A percentile compares a stretch with the other conserved stretches of the same genome.
Conservation (phyloP, 164 flowering plant genomes). For the Cinnamomum micranthum region DNA sequence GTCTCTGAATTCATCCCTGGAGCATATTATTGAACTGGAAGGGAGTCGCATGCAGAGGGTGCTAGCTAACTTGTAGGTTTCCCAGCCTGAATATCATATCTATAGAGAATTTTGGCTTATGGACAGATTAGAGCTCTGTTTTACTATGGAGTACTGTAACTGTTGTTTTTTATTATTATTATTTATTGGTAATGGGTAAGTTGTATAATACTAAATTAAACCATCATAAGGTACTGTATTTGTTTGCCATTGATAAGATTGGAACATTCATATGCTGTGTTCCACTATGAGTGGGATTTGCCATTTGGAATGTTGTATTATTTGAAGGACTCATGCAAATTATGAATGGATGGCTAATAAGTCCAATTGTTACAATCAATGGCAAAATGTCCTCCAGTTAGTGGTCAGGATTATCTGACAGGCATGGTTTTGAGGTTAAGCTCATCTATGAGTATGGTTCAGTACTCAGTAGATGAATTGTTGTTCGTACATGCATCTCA, state of each 20-base stretch:
- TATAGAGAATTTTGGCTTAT: not conserved
- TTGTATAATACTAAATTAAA: too few relatives aligned
- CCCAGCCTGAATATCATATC: too few relatives aligned
- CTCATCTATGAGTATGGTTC: not conserved
- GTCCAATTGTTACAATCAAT: not conserved
- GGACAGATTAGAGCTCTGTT: not conserved
- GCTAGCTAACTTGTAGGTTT: conserved; percentile 57
- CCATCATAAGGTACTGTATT: not conserved
- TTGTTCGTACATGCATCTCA: not conserved
- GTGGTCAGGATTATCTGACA: not conserved
- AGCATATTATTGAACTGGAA: conserved; percentile 52
- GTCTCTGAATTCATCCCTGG: conserved; percentile 44
- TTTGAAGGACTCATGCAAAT: not conserved
- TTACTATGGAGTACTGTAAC: too few relatives aligned
- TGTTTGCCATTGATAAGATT: not conserved
- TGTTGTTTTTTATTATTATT: too few relatives aligned
- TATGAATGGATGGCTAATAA: not conserved
- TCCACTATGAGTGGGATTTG: not conserved
- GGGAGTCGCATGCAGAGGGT: conserved; percentile 64
- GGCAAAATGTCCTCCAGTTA: not conserved
- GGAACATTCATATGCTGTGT: not conserved
- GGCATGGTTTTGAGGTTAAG: not conserved
- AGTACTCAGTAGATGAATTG: not conserved
- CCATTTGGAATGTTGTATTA: not conserved
- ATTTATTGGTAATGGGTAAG: not conserved